phyloP scores from a whole-genome alignment of 306 rosid genomes.

The Ammopiptanthus mongolicus region DNA sequence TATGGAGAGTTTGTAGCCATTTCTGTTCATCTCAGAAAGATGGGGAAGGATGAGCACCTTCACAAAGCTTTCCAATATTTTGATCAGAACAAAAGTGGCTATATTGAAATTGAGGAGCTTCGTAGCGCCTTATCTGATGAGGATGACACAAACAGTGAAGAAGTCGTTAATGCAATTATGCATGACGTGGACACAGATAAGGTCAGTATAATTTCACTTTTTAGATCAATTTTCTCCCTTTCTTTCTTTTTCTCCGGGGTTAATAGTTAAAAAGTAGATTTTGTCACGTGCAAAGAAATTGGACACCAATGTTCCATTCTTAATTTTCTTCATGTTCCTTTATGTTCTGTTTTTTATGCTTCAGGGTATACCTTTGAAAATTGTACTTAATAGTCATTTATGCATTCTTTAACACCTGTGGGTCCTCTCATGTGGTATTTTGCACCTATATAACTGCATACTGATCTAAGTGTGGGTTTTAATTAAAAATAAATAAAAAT shows the following conservation, averaged over 20 bases:
- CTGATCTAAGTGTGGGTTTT: neutral
- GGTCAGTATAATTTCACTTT: conserved; percentile 39
- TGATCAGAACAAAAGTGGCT: conserved; percentile 57
- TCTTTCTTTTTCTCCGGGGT: neutral
- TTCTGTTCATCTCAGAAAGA: conserved; percentile 73
- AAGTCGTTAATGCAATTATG: conserved; percentile 72
- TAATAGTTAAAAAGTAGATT: neutral
- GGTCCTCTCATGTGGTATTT: neutral
- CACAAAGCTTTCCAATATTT: conserved; percentile 84
- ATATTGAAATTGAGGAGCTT: conserved; percentile 87
- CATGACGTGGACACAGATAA: conserved; percentile 92
- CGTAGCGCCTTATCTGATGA: conserved; percentile 56
- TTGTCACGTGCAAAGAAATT: neutral
- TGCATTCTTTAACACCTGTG: neutral
- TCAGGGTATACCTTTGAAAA: too few species aligned
- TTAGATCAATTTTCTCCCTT: neutral
- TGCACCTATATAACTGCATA: neutral
- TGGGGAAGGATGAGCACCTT: conserved; percentile 82
- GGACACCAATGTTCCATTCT: neutral
- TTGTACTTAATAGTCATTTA: neutral
- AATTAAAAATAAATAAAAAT: neutral
- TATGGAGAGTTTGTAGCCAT: conserved; percentile 89
- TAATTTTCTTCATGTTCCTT: neutral
- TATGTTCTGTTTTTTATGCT: neutral
- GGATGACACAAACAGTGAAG: conserved; percentile 56